These are phyloP conservation scores for Lactarius quietus DNA, from an alignment of 768 basidiomycete species.

Conservation along the genomic window DNA sequence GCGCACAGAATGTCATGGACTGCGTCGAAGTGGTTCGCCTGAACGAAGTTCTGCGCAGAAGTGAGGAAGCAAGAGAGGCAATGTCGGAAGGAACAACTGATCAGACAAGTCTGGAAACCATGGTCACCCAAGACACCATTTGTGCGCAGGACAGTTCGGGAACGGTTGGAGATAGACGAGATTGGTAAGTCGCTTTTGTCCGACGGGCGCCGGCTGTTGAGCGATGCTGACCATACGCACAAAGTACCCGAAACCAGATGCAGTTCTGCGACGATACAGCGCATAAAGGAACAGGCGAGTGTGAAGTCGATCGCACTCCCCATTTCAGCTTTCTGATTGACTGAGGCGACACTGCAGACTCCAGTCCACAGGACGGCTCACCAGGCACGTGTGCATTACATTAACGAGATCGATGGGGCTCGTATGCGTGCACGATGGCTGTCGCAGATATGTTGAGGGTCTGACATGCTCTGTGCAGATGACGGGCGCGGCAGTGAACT, in stretches of 20 bases:
- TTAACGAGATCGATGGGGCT: no score
- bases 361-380: neutral
- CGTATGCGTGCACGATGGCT: no score
- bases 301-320: neutral
- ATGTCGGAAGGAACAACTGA: no score
- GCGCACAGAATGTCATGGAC: slow-evolving; percentile 10
- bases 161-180: slow-evolving; percentile 10
- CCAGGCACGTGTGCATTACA: neutral
- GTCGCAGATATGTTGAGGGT: no score
- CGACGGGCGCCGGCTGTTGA: no score
- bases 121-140: slow-evolving; percentile 11
- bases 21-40: slow-evolving; percentile 19
- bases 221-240: neutral
- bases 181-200: slow-evolving; percentile 9
- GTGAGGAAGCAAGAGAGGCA: neutral
- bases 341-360: neutral
- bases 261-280: neutral
- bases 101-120: neutral
- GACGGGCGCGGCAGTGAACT: no score
- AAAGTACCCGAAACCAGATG: slow-evolving; percentile 19
- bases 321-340: neutral
- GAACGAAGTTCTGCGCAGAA: neutral
- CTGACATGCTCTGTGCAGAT: no score
- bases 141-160: slow-evolving; percentile 4
- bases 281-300: slow-evolving; percentile 3